Evolutionary conservation across 371 early-diverging fungal species (phyloP).

Genomic region (Mortierella sp.): DNA sequence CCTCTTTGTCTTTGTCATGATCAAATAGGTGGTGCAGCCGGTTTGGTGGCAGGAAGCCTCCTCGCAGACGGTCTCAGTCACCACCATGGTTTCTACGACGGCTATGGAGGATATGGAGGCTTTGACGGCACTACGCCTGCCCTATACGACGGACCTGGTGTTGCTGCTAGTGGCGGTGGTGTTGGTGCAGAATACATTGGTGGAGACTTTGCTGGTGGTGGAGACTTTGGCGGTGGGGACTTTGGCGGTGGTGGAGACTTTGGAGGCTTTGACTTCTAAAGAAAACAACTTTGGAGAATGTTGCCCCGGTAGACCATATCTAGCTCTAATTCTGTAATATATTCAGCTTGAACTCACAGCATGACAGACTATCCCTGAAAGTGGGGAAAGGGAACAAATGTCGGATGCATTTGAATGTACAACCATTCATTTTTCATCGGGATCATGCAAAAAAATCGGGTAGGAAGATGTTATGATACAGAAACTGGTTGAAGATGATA

Average conservation of each 20-base stretch:
- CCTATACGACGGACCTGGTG: not conserved
- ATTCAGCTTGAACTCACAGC: too few relatives aligned
- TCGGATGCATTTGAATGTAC: too few relatives aligned
- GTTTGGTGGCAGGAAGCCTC: slow-evolving; percentile 22
- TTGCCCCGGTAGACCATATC: too few relatives aligned
- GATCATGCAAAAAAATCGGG: too few relatives aligned
- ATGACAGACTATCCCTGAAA: too few relatives aligned
- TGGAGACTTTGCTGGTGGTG: slow-evolving; percentile 13
- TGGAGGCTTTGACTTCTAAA: slow-evolving; percentile 1
- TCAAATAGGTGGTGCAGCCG: slow-evolving; percentile 35
- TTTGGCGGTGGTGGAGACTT: slow-evolving; percentile 21
- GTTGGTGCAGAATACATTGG: slow-evolving; percentile 1
- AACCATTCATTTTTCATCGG: too few relatives aligned
- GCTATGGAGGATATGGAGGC: slow-evolving; percentile 6
- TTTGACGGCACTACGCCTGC: slow-evolving; percentile 1
- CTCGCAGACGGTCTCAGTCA: slow-evolving; percentile 10
- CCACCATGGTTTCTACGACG: not conserved
- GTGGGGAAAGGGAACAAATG: too few relatives aligned
- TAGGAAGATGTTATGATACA: too few relatives aligned
- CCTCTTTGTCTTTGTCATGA: not conserved
- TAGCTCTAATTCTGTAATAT: not conserved
- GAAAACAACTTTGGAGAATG: too few relatives aligned
- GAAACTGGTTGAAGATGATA: too few relatives aligned
- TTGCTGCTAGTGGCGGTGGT: slow-evolving; percentile 4
- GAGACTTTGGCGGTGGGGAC: slow-evolving; percentile 7